Evolutionary conservation across 352 stramenopile genomes (phyloP).

Genomic region (Pythium monospermum): DNA sequence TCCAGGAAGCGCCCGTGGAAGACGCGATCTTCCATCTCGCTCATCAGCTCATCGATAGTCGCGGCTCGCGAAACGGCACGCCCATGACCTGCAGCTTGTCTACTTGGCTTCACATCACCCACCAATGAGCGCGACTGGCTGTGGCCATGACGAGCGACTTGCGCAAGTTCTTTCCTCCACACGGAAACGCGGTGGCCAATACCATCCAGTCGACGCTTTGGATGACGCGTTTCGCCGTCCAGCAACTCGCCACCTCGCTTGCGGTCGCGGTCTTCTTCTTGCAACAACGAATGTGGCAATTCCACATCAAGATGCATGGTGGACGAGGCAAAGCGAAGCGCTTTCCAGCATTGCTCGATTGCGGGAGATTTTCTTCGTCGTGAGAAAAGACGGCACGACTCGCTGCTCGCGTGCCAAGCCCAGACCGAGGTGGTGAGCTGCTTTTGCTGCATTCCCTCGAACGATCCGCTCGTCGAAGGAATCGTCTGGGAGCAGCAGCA

Average conservation of each 20-base stretch:
- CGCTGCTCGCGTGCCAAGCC: neutral
- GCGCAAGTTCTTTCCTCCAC: neutral
- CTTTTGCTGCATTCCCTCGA: neutral
- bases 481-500: neutral
- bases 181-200: neutral
- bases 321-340: neutral
- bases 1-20: neutral
- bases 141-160: no score
- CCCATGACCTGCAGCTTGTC: no score
- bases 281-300: no score
- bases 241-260: neutral
- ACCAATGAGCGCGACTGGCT: no score
- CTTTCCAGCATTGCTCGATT: conserved; percentile 2
- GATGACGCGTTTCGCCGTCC: neutral
- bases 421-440: neutral
- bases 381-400: neutral
- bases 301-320: neutral
- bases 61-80: no score
- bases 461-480: neutral
- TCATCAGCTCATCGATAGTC: conserved; percentile 8
- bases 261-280: no score
- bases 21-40: neutral
- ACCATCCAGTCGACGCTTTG: neutral
- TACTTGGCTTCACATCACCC: no score
- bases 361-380: neutral